Conservation (phyloP, 805 yeast genomes). For the Starmerella lactis-condensi region DNA sequence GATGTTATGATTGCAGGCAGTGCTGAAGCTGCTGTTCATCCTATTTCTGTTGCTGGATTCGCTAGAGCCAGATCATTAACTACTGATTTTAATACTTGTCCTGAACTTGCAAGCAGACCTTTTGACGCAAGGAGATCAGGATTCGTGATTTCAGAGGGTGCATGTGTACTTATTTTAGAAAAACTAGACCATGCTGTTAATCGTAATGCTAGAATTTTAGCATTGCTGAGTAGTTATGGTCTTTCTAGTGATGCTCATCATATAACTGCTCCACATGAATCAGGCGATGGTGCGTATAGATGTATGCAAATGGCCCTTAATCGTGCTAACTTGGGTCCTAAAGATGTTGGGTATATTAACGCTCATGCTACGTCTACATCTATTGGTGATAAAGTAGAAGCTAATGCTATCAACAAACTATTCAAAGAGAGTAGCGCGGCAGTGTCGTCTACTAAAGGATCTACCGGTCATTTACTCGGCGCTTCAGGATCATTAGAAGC, state of each 20-base stretch:
- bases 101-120: slow-evolving; percentile 61
- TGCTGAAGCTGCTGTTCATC: slow-evolving; percentile 71
- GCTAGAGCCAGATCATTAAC: slow-evolving; percentile 72
- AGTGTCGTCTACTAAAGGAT: slow-evolving; percentile 68
- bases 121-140: slow-evolving; percentile 67
- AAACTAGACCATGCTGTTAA: slow-evolving; percentile 51
- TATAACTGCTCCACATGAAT: slow-evolving; percentile 72
- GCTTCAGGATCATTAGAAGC: slow-evolving; percentile 94
- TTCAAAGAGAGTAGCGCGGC: slow-evolving; percentile 23
- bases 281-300: slow-evolving; percentile 67
- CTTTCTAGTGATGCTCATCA: slow-evolving; percentile 81
- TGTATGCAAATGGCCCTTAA: slow-evolving; percentile 64
- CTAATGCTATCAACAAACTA: slow-evolving; percentile 41
- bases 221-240: slow-evolving; percentile 77
- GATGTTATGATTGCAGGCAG: slow-evolving; percentile 91
- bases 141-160: slow-evolving; percentile 85
- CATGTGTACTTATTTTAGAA: slow-evolving; percentile 67
- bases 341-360: slow-evolving; percentile 55
- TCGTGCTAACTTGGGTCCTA: slow-evolving; percentile 30
- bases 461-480: slow-evolving; percentile 85
- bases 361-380: slow-evolving; percentile 94
- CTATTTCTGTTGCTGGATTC: slow-evolving; percentile 75
- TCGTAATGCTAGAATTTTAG: slow-evolving; percentile 53
- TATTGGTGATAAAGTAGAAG: slow-evolving; percentile 80
- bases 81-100: slow-evolving; percentile 41